Evolutionary conservation across 164 flowering plant genomes (phyloP).

Genomic region (Euptelea pleiosperma): DNA sequence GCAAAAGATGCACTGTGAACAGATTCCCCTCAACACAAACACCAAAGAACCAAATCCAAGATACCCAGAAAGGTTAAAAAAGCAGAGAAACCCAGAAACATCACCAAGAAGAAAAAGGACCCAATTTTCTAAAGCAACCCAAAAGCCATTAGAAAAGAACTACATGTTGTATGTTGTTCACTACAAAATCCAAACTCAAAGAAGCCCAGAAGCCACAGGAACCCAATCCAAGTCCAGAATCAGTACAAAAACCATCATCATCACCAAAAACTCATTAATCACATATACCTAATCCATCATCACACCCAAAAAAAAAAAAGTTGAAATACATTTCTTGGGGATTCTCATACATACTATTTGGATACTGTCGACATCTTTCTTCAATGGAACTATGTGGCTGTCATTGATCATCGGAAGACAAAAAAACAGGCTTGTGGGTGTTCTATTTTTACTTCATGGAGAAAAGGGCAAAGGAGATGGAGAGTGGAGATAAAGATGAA

Average conservation of each 20-base stretch:
- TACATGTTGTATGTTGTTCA: too few relatives aligned
- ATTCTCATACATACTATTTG: too few relatives aligned
- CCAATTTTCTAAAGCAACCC: conserved; percentile 1
- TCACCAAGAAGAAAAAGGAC: neutral
- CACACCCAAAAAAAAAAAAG: too few relatives aligned
- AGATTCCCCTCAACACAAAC: neutral
- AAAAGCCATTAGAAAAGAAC: too few relatives aligned
- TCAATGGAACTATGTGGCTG: too few relatives aligned
- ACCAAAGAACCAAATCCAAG: neutral
- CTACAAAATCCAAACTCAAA: neutral
- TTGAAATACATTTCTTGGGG: too few relatives aligned
- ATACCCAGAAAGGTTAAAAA: neutral
- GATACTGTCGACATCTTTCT: too few relatives aligned
- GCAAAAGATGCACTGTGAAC: neutral
- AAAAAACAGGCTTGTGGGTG: conserved; percentile 14
- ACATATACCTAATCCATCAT: too few relatives aligned
- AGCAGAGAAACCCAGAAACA: neutral
- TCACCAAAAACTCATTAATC: too few relatives aligned
- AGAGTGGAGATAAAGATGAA: conserved; percentile 9
- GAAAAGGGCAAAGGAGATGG: too few relatives aligned
- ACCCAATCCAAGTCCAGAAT: neutral
- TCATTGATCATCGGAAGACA: too few relatives aligned
- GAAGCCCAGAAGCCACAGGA: neutral
- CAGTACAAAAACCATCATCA: too few relatives aligned
- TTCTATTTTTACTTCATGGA: conserved; percentile 15